phyloP scores from a whole-genome alignment of 2,329 filamentous ascomycete species.

The Aspergillus flavus region DNA sequence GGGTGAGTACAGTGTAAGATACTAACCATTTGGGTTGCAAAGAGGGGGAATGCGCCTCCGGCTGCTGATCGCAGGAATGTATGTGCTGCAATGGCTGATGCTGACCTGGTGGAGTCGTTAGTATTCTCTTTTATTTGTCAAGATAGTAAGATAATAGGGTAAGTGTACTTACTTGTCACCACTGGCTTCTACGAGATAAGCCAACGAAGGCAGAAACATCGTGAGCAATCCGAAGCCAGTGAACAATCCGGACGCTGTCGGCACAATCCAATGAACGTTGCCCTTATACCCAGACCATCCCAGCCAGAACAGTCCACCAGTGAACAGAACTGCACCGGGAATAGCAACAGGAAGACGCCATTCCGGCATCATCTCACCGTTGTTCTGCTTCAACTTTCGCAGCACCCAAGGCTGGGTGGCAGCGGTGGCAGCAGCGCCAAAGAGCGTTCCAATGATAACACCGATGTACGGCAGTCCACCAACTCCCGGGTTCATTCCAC shows the following conservation, averaged over 20 bases:
- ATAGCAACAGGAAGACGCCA: conserved; percentile 52
- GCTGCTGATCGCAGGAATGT: conserved; percentile 50
- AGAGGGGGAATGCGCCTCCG: conserved; percentile 41
- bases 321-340: conserved; percentile 48
- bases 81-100: conserved; percentile 53
- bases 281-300: conserved; percentile 43
- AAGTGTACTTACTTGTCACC: background rate
- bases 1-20: background rate
- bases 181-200: conserved; percentile 46
- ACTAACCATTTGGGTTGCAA: conserved; percentile 21
- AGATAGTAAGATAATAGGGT: background rate
- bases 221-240: conserved; percentile 53
- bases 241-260: conserved; percentile 44
- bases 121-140: background rate
- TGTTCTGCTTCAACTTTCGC: conserved; percentile 37
- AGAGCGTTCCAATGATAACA: conserved; percentile 47
- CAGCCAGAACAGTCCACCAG: conserved; percentile 48
- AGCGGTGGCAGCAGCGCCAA: conserved; percentile 44
- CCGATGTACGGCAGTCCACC: conserved; percentile 50
- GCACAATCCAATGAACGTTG: conserved; percentile 44
- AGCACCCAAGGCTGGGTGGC: conserved; percentile 43
- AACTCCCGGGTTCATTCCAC: conserved; percentile 43
- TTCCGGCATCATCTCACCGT: conserved; percentile 41
- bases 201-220: conserved; percentile 52
- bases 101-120: conserved; percentile 39